These are phyloP conservation scores for Sarocladium oryzae DNA, from an alignment of 2,329 filamentous ascomycete species.

Conservation along the genomic window DNA sequence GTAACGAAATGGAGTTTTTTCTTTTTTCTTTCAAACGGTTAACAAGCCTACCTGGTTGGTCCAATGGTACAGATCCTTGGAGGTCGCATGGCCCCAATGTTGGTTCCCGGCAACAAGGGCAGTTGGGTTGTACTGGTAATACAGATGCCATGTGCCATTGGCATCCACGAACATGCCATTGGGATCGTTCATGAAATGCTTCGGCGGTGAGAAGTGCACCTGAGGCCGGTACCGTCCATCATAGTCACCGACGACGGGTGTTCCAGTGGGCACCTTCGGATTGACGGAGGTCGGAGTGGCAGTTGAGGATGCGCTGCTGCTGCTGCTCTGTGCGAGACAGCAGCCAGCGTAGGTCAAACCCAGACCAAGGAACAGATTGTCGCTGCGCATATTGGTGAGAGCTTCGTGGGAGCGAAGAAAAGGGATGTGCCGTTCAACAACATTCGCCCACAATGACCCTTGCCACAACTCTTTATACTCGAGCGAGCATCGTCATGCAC, in stretches of 20 bases:
- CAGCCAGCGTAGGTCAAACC: not conserved
- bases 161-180: slow-evolving; percentile 57
- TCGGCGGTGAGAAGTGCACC: slow-evolving; percentile 48
- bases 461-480: too few species aligned
- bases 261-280: slow-evolving; percentile 17
- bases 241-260: slow-evolving; percentile 20
- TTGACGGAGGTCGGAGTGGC: slow-evolving; percentile 8
- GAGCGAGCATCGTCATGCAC: too few species aligned
- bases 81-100: slow-evolving; percentile 63
- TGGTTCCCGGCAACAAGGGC: slow-evolving; percentile 48
- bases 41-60: slow-evolving; percentile 34
- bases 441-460: too few species aligned
- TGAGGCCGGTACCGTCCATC: slow-evolving; percentile 37
- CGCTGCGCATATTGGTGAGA: not conserved
- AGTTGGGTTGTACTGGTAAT: slow-evolving; percentile 51
- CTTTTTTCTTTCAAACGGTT: too few species aligned
- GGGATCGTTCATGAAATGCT: slow-evolving; percentile 54
- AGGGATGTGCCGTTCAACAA: too few species aligned
- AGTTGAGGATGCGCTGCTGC: not conserved
- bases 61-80: slow-evolving; percentile 57
- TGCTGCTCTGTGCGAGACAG: not conserved
- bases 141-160: slow-evolving; percentile 54
- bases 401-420: too few species aligned
- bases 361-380: not conserved
- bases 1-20: not conserved